A percentile compares a stretch with the other conserved stretches of the same genome.
Evolutionary conservation across 768 basidiomycete species (phyloP).

Genomic region (Candolleomyces efflorescens): DNA sequence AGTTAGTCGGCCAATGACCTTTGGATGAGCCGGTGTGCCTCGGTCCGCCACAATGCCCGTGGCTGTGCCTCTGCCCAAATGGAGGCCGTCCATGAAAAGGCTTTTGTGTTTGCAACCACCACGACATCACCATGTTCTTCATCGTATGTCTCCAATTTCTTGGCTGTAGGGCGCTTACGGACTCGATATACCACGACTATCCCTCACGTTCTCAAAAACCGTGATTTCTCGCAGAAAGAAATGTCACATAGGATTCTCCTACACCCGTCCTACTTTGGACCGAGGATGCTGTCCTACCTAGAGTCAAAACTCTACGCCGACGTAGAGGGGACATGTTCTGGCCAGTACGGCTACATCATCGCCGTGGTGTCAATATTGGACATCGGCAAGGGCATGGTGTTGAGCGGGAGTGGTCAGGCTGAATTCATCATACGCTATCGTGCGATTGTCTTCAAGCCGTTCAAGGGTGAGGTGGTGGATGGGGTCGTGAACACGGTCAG

Average conservation of each 20-base stretch:
- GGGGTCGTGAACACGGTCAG: conserved; percentile 94
- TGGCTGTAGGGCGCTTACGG: not conserved
- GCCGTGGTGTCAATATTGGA: conserved; percentile 87
- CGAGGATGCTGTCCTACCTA: conserved; percentile 90
- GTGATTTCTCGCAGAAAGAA: conserved; percentile 64
- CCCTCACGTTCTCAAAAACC: conserved; percentile 7
- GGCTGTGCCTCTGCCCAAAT: not conserved
- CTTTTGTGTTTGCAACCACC: not conserved
- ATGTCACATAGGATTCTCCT: conserved; percentile 96
- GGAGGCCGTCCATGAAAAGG: not conserved
- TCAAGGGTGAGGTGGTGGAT: conserved; percentile 98
- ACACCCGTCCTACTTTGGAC: conserved; percentile 97
- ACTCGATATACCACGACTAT: not conserved
- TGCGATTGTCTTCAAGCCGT: conserved; percentile 99
- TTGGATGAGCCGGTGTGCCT: not conserved
- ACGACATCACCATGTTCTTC: conserved; percentile 56
- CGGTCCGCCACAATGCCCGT: too few relatives aligned
- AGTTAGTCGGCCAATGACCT: conserved; percentile 69
- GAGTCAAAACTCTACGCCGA: conserved; percentile 92
- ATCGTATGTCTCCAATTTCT: conserved; percentile 44
- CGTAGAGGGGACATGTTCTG: conserved; percentile 96
- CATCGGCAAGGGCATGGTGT: conserved; percentile 89
- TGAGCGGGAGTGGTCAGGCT: conserved; percentile 90
- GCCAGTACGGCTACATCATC: conserved; percentile 93
- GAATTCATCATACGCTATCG: conserved; percentile 94